A percentile compares a stretch with the other conserved stretches of the same genome.
phyloP scores from a whole-genome alignment of 2,329 filamentous ascomycete genomes.

The Bimuria novae-zelandiae region DNA sequence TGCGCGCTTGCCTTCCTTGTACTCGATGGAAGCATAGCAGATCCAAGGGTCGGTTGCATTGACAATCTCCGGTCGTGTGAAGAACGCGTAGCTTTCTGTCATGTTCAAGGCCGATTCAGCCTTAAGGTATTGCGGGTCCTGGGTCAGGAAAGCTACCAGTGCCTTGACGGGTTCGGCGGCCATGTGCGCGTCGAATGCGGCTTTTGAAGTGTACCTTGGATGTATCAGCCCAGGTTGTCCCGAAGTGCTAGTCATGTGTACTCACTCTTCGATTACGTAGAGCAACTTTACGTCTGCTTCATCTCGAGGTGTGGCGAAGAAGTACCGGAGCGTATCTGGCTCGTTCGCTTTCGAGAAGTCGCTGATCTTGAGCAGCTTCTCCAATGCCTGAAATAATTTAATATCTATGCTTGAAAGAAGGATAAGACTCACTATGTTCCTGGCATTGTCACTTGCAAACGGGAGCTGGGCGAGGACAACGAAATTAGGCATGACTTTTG shows the following conservation, averaged over 20 bases:
- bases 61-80: slow-evolving; percentile 15
- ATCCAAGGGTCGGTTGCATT: slow-evolving; percentile 21
- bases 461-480: slow-evolving; percentile 19
- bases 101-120: slow-evolving; percentile 11
- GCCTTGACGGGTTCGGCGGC: slow-evolving; percentile 13
- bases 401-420: background rate
- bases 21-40: slow-evolving; percentile 24
- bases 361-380: slow-evolving; percentile 13
- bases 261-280: slow-evolving; percentile 27
- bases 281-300: slow-evolving; percentile 16
- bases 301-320: slow-evolving; percentile 16
- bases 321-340: slow-evolving; percentile 19
- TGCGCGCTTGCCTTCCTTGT: slow-evolving; percentile 21
- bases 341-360: slow-evolving; percentile 19
- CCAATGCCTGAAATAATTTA: slow-evolving; percentile 15
- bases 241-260: background rate
- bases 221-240: background rate
- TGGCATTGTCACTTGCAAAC: slow-evolving; percentile 11
- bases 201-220: slow-evolving; percentile 25
- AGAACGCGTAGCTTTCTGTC: slow-evolving; percentile 16
- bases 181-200: slow-evolving; percentile 28
- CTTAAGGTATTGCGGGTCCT: slow-evolving; percentile 15
- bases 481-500: slow-evolving; percentile 10
- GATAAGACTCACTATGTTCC: slow-evolving; percentile 8
- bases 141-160: slow-evolving; percentile 14